Evolutionary conservation across 345 rosid species (phyloP), one percentile per base, ranked within the genome.

Genomic region (Populus pruinosa): DNA sequence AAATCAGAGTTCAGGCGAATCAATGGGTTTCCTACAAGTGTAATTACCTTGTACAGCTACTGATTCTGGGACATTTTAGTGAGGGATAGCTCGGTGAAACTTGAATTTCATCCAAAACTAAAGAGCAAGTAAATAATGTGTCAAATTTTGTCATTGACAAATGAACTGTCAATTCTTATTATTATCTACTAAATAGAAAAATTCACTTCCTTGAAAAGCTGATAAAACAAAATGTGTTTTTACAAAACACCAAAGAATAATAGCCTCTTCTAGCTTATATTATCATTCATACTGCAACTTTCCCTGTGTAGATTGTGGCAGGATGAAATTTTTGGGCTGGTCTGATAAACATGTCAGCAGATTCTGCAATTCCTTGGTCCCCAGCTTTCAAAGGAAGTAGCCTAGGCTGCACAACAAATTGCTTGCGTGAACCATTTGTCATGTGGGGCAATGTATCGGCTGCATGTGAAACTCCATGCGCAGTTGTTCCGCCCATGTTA

Each of bases 361-460:
- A 86, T 74, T 78, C 91, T 55, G 80, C 83, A 2, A 64, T 75
- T 97, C 95, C 90, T 47, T 82, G 85, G 13, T 82, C 89, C 21
- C 94, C 97, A 8, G 93, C 92, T 79, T 86, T 89, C 91, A 94
- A 93, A 41, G 86, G 83, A 1, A 85, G 89, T 5, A 86, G 87
- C 82, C 78, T 77, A n/a, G 72, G 78, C 29, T 82, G 87, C 78
- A 70, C 86, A 65, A 68, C 67, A 33, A 75, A 47, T 47, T 65
- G 84, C 83, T 87, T 79, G 25, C 81, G 75, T 50, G 90, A 78
- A 72, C 86, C 82, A 0, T 88, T 66, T 23, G 87, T 73, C 92
- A 87, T 83, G 78, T 78, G 87, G 2, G 87, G 80, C 27, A 94
- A 84, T 80, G 85, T 90, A 69, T 79, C 86, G 39, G 87, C 82